Evolutionary conservation across 2,329 filamentous ascomycete genomes (phyloP).

Genomic region (Aspergillus melleus): DNA sequence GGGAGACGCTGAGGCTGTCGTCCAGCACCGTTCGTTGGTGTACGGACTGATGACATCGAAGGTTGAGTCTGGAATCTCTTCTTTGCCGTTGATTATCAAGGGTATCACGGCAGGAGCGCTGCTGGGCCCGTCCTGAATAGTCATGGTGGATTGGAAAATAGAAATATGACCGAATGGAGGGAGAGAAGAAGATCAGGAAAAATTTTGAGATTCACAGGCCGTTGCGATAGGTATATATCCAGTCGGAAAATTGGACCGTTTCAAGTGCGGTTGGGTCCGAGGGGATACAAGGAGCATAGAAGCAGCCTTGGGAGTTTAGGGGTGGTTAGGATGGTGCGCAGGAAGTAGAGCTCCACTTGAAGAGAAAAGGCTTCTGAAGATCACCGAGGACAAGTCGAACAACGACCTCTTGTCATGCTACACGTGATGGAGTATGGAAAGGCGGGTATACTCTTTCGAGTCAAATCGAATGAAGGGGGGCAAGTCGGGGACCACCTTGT

Average conservation of each 20-base stretch:
- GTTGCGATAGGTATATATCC: not conserved
- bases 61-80: constrained; percentile 29
- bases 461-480: not conserved
- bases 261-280: not conserved
- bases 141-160: constrained; percentile 5
- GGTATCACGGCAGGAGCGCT: constrained; percentile 28
- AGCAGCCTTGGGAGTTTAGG: not conserved
- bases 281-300: not conserved
- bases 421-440: no score
- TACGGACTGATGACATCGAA: constrained; percentile 56
- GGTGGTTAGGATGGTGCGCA: not conserved
- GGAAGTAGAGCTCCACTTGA: not conserved
- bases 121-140: not conserved
- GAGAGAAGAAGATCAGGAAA: not conserved
- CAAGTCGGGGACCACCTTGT: not conserved
- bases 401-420: no score
- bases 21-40: constrained; percentile 53
- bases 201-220: not conserved
- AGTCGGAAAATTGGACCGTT: not conserved
- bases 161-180: not conserved
- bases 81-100: constrained; percentile 40
- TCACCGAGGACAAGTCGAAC: no score
- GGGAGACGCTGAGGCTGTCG: constrained; percentile 54
- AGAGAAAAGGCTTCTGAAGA: not conserved
- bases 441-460: not conserved